Conservation (phyloP, 2,329 filamentous ascomycete genomes). For the Colletotrichum sp. region DNA sequence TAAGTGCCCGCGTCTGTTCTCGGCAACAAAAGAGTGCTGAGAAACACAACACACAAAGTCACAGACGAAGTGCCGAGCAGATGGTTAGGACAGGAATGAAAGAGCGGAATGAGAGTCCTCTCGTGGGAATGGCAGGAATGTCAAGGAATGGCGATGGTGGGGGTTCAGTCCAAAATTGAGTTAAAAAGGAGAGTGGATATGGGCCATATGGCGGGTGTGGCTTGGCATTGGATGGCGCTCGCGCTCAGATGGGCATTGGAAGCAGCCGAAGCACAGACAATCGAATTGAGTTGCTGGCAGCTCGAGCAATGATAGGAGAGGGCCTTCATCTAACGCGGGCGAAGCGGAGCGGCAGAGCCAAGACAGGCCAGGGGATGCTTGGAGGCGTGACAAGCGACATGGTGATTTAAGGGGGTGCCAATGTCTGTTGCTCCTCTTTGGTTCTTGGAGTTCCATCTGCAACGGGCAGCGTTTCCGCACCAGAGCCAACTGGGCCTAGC, state of each 20-base stretch:
- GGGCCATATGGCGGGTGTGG: not conserved
- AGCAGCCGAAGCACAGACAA: not conserved
- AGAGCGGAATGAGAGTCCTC: not conserved
- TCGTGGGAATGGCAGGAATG: not conserved
- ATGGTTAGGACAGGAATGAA: not conserved
- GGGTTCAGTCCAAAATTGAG: not conserved
- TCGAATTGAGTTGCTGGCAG: not conserved
- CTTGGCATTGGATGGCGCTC: not conserved
- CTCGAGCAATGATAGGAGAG: constrained; percentile 13
- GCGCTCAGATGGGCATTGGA: not conserved
- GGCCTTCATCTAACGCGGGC: constrained; percentile 7
- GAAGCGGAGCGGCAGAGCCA: constrained; percentile 3
- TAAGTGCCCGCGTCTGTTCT: not conserved
- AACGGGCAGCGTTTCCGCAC: constrained; percentile 21
- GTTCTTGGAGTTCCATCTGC: constrained; percentile 16
- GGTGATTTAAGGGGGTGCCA: constrained; percentile 22
- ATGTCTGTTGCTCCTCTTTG: constrained; percentile 16
- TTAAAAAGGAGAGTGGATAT: constrained; percentile 2
- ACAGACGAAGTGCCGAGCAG: not conserved
- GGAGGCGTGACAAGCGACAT: constrained; percentile 5
- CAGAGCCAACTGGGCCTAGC: constrained; percentile 14
- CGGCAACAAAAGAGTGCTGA: not conserved
- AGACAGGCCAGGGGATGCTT: constrained; percentile 17
- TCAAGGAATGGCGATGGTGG: constrained; percentile 5
- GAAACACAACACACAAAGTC: not conserved